Evolutionary conservation across 306 rosid genomes (phyloP), one percentile per base, ranked within the genome.

Genomic region (Cicer chorassanicum): DNA sequence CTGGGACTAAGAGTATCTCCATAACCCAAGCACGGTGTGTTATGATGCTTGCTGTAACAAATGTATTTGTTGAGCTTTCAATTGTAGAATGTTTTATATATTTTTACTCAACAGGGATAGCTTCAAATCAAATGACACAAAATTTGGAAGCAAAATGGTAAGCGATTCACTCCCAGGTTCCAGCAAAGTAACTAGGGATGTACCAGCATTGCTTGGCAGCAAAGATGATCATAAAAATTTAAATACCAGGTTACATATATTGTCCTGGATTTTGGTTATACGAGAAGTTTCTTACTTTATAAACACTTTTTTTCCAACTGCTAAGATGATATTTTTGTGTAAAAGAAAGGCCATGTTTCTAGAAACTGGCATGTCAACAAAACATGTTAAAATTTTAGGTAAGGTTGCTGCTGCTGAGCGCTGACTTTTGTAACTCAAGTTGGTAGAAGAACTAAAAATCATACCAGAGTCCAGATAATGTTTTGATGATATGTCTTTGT

Each of bases 381-480:
- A 80, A 63, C 84, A 38, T 67, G 81, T 77, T 36, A 50, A 67
- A 62, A 42, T 77, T 78, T 83, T 70, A 68, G 94, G 92, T 93
- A 70, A 75, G 81, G 59, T 15, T 73, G 51, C 80, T 43, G 6
- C 43, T 41, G 18, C 68, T 57, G 66, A 73, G 49, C 69, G 9
- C 62, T 19, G 65, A 71, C 60, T 65, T 55, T 73, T 72, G 65
- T 79, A 53, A 18, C 51, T 57, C 59, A 40, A 64, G 72, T 78
- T 76, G 56, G 68, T 8, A 10, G 38, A 34, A 36, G 80, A 74
- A 67, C 80, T 73, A 45, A 19, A 57, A 70, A 8, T 24, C 24
- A 39, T 63, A 18, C 73, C 24, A 9, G 60, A 56, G 6, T 55
- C 63, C 40, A 44, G 70, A 83, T 62, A 9, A 65, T 73, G 19